phyloP scores from a whole-genome alignment of 495 filamentous ascomycete species.

The Chlorociboria aeruginascens region DNA sequence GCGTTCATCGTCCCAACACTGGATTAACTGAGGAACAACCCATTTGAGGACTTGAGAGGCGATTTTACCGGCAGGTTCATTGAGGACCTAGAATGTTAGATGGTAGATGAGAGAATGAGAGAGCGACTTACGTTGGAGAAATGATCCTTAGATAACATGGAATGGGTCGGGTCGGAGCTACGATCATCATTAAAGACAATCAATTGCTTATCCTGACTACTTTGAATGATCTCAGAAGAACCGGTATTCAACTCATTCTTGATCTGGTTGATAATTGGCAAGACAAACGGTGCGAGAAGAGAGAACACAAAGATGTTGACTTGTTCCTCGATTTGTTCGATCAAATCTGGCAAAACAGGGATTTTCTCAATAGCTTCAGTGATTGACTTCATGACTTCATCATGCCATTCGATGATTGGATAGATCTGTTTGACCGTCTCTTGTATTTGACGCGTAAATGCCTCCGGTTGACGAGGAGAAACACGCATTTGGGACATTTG shows the following conservation, averaged over 20 bases:
- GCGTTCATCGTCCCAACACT: slow-evolving; percentile 69
- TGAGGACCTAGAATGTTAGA: slow-evolving; percentile 41
- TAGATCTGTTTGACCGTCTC: slow-evolving; percentile 64
- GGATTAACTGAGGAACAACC: slow-evolving; percentile 76
- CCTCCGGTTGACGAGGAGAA: slow-evolving; percentile 62
- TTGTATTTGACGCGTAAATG: slow-evolving; percentile 54
- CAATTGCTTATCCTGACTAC: slow-evolving; percentile 65
- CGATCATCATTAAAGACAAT: slow-evolving; percentile 73
- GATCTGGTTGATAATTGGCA: slow-evolving; percentile 75
- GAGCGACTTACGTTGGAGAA: slow-evolving; percentile 51
- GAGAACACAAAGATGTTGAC: slow-evolving; percentile 79
- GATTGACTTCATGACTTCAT: slow-evolving; percentile 70
- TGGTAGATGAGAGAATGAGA: neutral
- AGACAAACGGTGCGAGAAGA: slow-evolving; percentile 70
- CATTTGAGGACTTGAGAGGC: slow-evolving; percentile 67
- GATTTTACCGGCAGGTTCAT: slow-evolving; percentile 75
- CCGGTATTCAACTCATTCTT: slow-evolving; percentile 75
- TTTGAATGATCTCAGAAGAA: slow-evolving; percentile 74
- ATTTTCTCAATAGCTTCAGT: slow-evolving; percentile 66
- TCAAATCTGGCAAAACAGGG: slow-evolving; percentile 62
- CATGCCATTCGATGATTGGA: slow-evolving; percentile 79
- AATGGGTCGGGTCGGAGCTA: slow-evolving; percentile 77
- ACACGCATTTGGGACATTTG: slow-evolving; percentile 54
- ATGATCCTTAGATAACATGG: slow-evolving; percentile 90
- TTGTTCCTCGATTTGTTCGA: slow-evolving; percentile 69